Conservation (phyloP, 768 basidiomycete species). For the Lentinula sp. region DNA sequence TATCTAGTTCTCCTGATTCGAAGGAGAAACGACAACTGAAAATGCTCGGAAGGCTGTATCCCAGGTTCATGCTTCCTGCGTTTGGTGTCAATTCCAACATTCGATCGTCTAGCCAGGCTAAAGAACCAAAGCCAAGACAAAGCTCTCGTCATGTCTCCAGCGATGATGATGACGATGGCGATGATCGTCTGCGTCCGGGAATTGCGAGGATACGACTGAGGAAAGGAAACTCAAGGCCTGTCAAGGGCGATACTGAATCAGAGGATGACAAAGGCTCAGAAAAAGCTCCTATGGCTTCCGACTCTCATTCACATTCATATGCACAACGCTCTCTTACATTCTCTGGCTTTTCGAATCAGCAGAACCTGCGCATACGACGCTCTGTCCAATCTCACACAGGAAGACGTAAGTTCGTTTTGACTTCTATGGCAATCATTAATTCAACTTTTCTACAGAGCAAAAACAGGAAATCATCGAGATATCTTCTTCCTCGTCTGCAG, state of each 20-base stretch:
- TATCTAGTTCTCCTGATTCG: not conserved
- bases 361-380: not conserved
- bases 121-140: not conserved
- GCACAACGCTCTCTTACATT: not conserved
- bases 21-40: not conserved
- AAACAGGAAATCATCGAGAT: not conserved
- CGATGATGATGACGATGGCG: not conserved
- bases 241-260: not conserved
- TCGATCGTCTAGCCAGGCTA: not conserved
- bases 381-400: not conserved
- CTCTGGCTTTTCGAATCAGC: not conserved
- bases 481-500: not conserved
- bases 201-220: not conserved
- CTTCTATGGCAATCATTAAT: not conserved
- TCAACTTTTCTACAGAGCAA: not conserved
- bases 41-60: conserved; percentile 2
- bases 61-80: conserved; percentile 4
- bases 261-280: not conserved
- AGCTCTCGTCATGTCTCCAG: not conserved
- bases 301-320: not conserved
- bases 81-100: not conserved
- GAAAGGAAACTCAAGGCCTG: not conserved
- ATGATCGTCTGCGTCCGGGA: not conserved
- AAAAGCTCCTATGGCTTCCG: not conserved
- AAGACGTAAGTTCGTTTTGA: not conserved